Evolutionary conservation across 345 rosid genomes (phyloP).

Genomic region (Eucalyptus regnans): DNA sequence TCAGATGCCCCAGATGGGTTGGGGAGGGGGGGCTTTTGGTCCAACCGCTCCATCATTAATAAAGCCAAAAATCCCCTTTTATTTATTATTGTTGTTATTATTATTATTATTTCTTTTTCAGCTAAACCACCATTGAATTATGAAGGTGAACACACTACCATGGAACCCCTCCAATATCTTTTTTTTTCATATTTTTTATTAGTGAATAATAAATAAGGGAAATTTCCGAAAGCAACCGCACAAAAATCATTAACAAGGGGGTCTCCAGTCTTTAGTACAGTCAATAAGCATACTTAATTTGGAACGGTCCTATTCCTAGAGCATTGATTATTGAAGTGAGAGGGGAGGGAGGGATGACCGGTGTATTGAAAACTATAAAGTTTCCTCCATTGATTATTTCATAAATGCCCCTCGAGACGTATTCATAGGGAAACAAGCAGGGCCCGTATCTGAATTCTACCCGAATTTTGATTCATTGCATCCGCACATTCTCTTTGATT

Average conservation of each 20-base stretch:
- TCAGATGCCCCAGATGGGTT: not conserved
- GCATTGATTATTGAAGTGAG: not conserved
- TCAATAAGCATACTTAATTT: not conserved
- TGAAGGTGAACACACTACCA: not conserved
- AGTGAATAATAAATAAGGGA: not conserved
- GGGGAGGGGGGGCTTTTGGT: not conserved
- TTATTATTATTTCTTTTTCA: not conserved
- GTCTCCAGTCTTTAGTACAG: not conserved
- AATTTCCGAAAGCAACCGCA: rapidly evolving
- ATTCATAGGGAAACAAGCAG: not conserved
- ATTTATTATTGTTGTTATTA: not conserved
- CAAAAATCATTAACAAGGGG: not conserved
- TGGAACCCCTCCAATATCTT: not conserved
- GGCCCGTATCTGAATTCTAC: not conserved
- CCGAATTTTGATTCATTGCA: not conserved
- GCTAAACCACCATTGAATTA: not conserved
- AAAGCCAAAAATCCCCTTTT: not conserved
- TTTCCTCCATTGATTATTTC: not conserved
- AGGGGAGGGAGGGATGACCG: not conserved
- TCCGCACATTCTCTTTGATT: not conserved
- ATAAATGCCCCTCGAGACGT: not conserved
- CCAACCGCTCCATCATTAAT: not conserved
- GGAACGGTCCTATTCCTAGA: not conserved
- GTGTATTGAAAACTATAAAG: not conserved
- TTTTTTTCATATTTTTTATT: not conserved